Base-by-base conservation (phyloP, 2,329 filamentous ascomycete species). In the Diaporthe humulicola region DNA sequence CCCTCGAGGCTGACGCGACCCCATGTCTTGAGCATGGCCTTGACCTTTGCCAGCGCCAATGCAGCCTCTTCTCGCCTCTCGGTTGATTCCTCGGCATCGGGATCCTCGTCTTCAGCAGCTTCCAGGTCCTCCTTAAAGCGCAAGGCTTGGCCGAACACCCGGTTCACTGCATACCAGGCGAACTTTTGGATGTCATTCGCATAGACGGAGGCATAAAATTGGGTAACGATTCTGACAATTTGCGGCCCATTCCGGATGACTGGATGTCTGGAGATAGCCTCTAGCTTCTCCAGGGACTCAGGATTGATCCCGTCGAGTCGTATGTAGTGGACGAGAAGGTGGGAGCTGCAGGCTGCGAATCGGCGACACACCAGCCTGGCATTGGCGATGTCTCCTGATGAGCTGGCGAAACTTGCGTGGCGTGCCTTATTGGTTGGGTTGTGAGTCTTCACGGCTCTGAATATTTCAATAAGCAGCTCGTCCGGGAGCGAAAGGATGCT, bases 401-500 rank as follows among this genome's bases (percentile, higher is more conserved):
- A 73, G 45, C 64, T 70, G n/a, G 74, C 71, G 17, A 74, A 71
- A 12, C 38, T 48, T 25, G 19, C 9, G 14, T 74, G 33, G 1
- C 22, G 36, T 8, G 64, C 66, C 6, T 40, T 12, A 28, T 73
- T 73, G 38, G 25, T 33, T 9, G 71, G 74, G 58, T n/a, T 70
- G n/a, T 67, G 36, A 12, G 33, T 22, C 45, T 74, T 75, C 10
- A 75, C 71, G 15, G 57, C 33, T 8, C 57, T 30, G 36, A 75
- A 71, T 19, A 75, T 71, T 2, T 71, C 74, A 10, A 75, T 8
- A 1, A 75, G 71, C 9, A 75, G 50, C 58, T 75, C 74, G 36
- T 73, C 33, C 1, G 74, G 74, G 33, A 75, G 74, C 15, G 64
- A 52, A 36, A 75, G 71, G n/a, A 75, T 67, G 22, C 33, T 71